Conservation (phyloP, 2,329 filamentous ascomycete genomes). For the Trichoderma hamatum region DNA sequence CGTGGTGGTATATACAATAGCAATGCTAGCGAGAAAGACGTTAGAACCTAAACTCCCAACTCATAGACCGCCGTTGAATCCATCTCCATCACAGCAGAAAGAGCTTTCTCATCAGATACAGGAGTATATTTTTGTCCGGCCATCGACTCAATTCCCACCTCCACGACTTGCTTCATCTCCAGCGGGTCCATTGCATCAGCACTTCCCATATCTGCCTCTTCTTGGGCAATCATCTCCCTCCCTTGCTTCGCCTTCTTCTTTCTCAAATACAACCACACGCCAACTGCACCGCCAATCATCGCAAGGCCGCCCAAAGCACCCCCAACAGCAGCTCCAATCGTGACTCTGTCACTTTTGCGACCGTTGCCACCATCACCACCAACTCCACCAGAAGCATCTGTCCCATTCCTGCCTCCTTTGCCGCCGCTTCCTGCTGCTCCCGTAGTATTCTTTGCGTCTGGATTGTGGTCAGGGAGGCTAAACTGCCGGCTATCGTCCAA, state of each 20-base stretch:
- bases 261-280: background rate
- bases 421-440: background rate
- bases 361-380: background rate
- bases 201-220: background rate
- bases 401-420: background rate
- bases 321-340: background rate
- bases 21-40: background rate
- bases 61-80: background rate
- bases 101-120: background rate
- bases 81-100: background rate
- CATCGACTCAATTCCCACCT: background rate
- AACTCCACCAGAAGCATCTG: background rate
- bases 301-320: constrained; percentile 13
- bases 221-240: background rate
- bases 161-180: background rate
- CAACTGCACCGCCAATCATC: background rate
- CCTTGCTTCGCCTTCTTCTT: background rate
- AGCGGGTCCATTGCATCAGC: background rate
- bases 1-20: background rate
- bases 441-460: background rate
- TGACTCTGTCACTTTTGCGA: background rate
- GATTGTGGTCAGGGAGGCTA: background rate
- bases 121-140: background rate
- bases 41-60: background rate
- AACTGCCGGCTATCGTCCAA: constrained; percentile 1